These are phyloP conservation scores for Limtongozyma cylindracea DNA, from an alignment of 805 yeast species.

Conservation along the genomic window DNA sequence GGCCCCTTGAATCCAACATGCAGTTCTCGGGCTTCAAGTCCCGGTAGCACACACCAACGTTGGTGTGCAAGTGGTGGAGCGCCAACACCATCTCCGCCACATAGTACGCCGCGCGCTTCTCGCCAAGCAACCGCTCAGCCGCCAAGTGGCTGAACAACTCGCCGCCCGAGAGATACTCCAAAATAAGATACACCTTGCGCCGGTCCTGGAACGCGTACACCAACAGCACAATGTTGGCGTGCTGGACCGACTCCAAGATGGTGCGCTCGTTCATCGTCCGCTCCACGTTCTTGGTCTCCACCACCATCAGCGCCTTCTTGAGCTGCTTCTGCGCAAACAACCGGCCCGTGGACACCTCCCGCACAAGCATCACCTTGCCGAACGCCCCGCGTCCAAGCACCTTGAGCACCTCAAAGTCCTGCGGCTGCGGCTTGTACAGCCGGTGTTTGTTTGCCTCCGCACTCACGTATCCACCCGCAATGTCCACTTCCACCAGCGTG, in stretches of 20 bases:
- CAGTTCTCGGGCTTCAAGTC: constrained; percentile 20
- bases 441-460: no score
- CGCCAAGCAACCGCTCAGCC: constrained; percentile 4
- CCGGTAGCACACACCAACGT: constrained; percentile 14
- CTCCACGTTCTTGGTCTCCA: constrained; percentile 23
- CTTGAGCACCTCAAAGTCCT: constrained; percentile 52
- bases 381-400: constrained; percentile 77
- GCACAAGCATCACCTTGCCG: constrained; percentile 65
- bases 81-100: constrained; percentile 4
- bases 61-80: constrained; percentile 3
- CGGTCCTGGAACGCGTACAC: constrained; percentile 70
- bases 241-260: constrained; percentile 38
- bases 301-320: constrained; percentile 56
- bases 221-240: constrained; percentile 61
- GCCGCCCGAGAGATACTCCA: constrained; percentile 79
- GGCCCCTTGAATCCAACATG: constrained; percentile 14
- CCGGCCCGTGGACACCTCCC: constrained; percentile 31
- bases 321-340: constrained; percentile 74
- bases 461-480: no score
- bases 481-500: no score
- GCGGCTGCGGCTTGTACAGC: constrained; percentile 3
- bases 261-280: constrained; percentile 63
- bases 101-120: constrained; percentile 3
- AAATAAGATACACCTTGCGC: constrained; percentile 43
- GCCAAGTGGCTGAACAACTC: constrained; percentile 49